Base-by-base conservation (phyloP, 2,329 filamentous ascomycete species). In the Phyllosticta capitalensis region DNA sequence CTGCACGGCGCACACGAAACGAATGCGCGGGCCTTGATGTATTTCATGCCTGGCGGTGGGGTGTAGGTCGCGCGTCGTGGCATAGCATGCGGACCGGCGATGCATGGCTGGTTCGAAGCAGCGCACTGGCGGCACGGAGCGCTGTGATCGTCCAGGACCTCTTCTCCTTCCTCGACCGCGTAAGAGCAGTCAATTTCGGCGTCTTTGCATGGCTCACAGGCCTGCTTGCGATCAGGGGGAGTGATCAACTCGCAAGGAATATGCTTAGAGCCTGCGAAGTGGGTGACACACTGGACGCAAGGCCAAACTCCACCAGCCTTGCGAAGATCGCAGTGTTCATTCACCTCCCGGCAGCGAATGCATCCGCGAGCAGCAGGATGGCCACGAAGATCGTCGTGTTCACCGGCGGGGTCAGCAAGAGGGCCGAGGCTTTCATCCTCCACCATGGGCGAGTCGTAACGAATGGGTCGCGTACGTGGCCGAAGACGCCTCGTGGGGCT, bases 331-430 rank as follows among this genome's bases (percentile, higher is more conserved):
- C 65, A 75, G 3, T 19, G 30, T 21, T 38, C 65, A 7, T 24
- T 64, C 28, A 61, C 57, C 58, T 12, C 9, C 4, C 57, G 45
- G 59, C 75, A 77, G 3, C 62, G 56, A 22, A 63, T 62, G 61
- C 75, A 77, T 3, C 70, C 72, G 49, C 71, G 67, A 10, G 68
- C 66, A 4, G 52, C 65, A 5, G 73, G 71, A 26, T 72, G 63
- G 1, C 71, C 69, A 4, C 68, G 69, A 1, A 73, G 55, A 38
- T 71, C 70, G n/a, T 68, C 62, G 0, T 65, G 5, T 14, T 65
- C 19, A 19, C 55, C 55, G 0, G 30, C 9, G 3, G 70, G 69
- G 56, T 72, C 69, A 7, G 63, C 56, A 24, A 55, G 55, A 38
- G n/a, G n/a, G n/a, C n/a, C n/a, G n/a, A n/a, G n/a, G n/a, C n/a